Base-by-base conservation (phyloP, 495 filamentous ascomycete species). In the Neurospora sp. region DNA sequence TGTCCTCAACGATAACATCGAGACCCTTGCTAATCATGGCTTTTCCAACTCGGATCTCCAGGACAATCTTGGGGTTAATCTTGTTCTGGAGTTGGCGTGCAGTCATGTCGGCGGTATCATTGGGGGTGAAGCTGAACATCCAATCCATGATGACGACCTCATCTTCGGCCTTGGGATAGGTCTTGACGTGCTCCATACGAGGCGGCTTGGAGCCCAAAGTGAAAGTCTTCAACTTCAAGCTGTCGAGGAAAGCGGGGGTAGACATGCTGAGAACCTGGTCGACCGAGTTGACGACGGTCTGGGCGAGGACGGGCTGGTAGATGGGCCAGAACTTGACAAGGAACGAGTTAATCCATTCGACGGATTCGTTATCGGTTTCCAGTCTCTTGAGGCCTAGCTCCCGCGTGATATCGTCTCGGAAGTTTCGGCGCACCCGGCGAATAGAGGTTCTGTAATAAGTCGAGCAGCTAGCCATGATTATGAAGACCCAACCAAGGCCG, bases 331-430 rank as follows among this genome's bases (percentile, higher is more conserved):
- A 98, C 81, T 98, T 99, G 80, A 96, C 90, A 75, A 98, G 75
- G 83, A 98, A 98, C 80, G 94, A 96, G 85, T 99, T 99, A 77
- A 99, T 98, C 96, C 96, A 99, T 80, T 99, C 96, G 44, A 99
- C 82, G 76, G 91, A 95, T 82, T 99, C 96, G 37, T 89, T 91
- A 78, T 99, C 96, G 10, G 92, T 96, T 75, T 98, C 96, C 71
- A 99, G 84, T 72, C 88, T 92, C 78, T 89, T 89, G 80, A 98
- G 94, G 40, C 92, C 89, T 89, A 98, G 89, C 81, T 98, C 94
- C n/a, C 96, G 91, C 69, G 89, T 90, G 59, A 99, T 85, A 78
- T 99, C 96, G 83, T 99, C 96, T 42, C 95, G 90, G 77, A 97
- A 97, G 80, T 99, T 99, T 72, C 96, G 91, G 71, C 96, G 91